Evolutionary conservation across 140 eudicot genomes (phyloP).

Genomic region (Stevia rebaudiana): DNA sequence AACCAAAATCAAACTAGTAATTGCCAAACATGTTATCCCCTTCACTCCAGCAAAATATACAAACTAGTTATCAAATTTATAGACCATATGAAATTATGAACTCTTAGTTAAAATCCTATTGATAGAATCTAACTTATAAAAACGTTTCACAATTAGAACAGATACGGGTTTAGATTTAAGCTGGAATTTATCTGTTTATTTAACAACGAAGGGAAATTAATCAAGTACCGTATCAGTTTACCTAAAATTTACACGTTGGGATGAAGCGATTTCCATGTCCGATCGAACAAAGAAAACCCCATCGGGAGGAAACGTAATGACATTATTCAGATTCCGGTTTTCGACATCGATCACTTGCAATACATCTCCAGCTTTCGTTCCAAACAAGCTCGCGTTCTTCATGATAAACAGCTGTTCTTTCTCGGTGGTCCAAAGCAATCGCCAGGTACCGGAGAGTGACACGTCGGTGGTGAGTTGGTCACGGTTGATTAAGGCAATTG

Average conservation of each 20-base stretch:
- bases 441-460: conserved; percentile 82
- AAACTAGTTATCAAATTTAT: background rate
- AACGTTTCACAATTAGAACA: background rate
- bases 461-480: conserved; percentile 53
- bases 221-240: conserved; percentile 1
- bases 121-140: background rate
- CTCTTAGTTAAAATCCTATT: background rate
- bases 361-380: conserved; percentile 80
- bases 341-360: conserved; percentile 92
- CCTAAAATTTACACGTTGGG: conserved; percentile 84
- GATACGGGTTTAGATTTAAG: background rate
- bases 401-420: conserved; percentile 82
- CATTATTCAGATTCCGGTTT: conserved; percentile 50
- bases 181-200: background rate
- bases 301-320: conserved; percentile 82
- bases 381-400: conserved; percentile 59
- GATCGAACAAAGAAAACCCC: conserved; percentile 91
- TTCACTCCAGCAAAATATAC: background rate
- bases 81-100: background rate
- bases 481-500: conserved; percentile 43
- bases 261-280: conserved; percentile 58
- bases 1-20: background rate
- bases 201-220: background rate
- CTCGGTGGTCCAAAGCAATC: conserved; percentile 91
- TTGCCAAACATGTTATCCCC: too few species aligned